A percentile compares a stretch with the other conserved stretches of the same genome.
phyloP scores from a whole-genome alignment of 495 filamentous ascomycete species.

The Neurospora sp. region DNA sequence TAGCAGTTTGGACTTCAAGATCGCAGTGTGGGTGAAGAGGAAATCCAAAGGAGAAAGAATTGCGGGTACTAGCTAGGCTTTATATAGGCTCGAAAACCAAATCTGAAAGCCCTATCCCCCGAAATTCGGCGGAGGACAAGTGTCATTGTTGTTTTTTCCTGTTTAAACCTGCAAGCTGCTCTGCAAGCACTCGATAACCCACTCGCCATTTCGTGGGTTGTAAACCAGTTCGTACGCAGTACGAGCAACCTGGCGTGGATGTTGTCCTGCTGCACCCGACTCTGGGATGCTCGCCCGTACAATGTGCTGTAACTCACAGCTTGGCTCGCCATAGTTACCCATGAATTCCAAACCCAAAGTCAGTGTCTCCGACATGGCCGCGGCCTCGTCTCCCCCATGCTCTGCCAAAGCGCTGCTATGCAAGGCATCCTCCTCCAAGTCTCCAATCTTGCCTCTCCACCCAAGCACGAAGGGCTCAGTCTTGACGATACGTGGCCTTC shows the following conservation, averaged over 20 bases:
- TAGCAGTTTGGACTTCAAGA: background rate
- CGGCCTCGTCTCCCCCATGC: background rate
- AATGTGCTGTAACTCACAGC: conserved; percentile 21
- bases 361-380: conserved; percentile 6
- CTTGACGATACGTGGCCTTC: conserved; percentile 12
- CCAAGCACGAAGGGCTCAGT: conserved; percentile 31
- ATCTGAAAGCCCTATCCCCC: too few species aligned
- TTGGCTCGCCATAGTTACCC: conserved; percentile 37
- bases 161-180: background rate
- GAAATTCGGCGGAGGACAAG: background rate
- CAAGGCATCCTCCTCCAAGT: conserved; percentile 12
- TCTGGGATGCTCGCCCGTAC: background rate
- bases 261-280: background rate
- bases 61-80: background rate
- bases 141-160: background rate
- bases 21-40: too few species aligned
- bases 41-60: too few species aligned
- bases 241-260: background rate
- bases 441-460: conserved; percentile 13
- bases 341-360: conserved; percentile 36
- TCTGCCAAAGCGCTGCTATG: background rate
- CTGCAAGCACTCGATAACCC: conserved; percentile 5
- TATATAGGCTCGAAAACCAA: background rate
- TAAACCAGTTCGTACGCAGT: conserved; percentile 31
- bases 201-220: conserved; percentile 27